Conservation (phyloP, 1,139 yeast species). For the Yamadazyma buinensis region DNA sequence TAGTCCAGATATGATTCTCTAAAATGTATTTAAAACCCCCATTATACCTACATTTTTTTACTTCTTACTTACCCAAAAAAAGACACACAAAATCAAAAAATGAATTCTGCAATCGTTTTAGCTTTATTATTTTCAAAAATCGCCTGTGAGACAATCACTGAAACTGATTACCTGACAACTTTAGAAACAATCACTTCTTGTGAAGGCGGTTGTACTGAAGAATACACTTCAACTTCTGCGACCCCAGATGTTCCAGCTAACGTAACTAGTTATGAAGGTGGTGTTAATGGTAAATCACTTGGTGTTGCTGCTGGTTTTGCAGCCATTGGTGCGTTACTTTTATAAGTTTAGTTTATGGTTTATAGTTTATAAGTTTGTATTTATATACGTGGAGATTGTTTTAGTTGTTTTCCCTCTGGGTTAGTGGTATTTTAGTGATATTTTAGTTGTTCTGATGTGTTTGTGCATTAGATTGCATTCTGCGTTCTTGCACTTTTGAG, state of each 20-base stretch:
- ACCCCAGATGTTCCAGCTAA: constrained; percentile 13
- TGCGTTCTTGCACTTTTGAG: background rate
- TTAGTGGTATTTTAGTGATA: too few species aligned
- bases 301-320: constrained; percentile 48
- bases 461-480: background rate
- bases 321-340: constrained; percentile 28
- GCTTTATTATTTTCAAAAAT: too few species aligned
- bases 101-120: too few species aligned
- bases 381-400: background rate
- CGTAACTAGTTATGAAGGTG: constrained; percentile 33
- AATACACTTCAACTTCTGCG: constrained; percentile 13
- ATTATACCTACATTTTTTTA: too few species aligned
- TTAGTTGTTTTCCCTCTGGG: too few species aligned
- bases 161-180: constrained; percentile 6
- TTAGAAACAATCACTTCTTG: constrained; percentile 41
- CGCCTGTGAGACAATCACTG: constrained; percentile 7
- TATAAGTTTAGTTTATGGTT: too few species aligned
- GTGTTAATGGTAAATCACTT: constrained; percentile 26
- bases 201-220: constrained; percentile 12
- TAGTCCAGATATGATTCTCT: too few species aligned
- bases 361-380: background rate
- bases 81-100: too few species aligned
- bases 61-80: too few species aligned
- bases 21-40: too few species aligned
- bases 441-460: too few species aligned